These are phyloP conservation scores for Cairneyella variabilis DNA, from an alignment of 495 filamentous ascomycete genomes.

Conservation along the genomic window DNA sequence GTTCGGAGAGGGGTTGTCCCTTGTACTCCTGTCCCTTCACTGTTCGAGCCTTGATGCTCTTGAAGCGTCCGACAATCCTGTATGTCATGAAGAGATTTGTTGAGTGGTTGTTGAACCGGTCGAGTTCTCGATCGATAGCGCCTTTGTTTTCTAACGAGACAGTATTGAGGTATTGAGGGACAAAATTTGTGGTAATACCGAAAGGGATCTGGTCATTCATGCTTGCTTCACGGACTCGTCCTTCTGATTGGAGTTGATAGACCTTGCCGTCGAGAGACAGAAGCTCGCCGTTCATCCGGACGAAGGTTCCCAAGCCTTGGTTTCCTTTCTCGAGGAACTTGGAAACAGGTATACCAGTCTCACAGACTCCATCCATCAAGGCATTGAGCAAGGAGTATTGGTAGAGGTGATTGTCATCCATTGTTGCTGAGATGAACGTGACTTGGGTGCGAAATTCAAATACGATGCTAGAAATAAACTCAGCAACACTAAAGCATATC, in stretches of 20 bases:
- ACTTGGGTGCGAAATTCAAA: too few relatives aligned
- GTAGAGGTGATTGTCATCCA: neutral
- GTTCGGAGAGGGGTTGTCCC: neutral
- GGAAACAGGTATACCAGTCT: neutral
- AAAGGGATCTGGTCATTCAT: neutral
- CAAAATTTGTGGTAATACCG: neutral
- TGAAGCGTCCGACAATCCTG: neutral
- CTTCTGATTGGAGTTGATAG: neutral
- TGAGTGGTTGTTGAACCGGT: neutral
- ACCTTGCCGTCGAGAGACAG: neutral
- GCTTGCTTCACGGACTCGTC: neutral
- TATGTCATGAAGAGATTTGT: neutral
- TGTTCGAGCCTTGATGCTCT: neutral
- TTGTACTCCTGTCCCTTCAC: neutral
- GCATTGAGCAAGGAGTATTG: neutral
- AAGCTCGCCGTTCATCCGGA: neutral
- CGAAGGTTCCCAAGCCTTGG: neutral
- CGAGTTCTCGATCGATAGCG: neutral
- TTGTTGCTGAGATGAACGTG: neutral
- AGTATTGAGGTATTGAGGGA: neutral
- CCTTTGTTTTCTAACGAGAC: neutral
- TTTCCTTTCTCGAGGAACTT: constrained; percentile 1
- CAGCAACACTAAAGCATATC: too few relatives aligned
- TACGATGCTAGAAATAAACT: too few relatives aligned
- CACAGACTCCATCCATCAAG: neutral